Evolutionary conservation across 1,139 yeast species (phyloP), one percentile per base, ranked within the genome.

Genomic region (Candida tropicalis): DNA sequence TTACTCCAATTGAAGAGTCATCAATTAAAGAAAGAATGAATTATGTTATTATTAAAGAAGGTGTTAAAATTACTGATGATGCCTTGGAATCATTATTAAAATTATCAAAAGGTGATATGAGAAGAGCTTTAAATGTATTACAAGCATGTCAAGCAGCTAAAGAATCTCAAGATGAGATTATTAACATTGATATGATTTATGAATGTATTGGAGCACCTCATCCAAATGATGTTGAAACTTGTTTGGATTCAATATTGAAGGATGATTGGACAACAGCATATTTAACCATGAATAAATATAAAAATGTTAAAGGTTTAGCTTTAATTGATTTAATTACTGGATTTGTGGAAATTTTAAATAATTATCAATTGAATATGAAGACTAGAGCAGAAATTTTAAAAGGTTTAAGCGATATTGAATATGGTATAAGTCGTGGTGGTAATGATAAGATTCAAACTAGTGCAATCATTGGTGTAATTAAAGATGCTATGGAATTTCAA

Each of bases 181-280:
- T 91, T 31, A 79, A 84, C 26, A 78, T 75, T 36, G 81, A 80
- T 44, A 84, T 87, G 82, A 83, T 95, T 28, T 95, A 88, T 62
- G 96, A 91, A 54, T 91, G 98, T 63, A 84, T 95, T 39, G 99
- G 99, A 2, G 91, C 96, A 0, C 98, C 99, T 2, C 87, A 86
- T 52, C 99, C 99, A 1, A 76, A 74, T 38, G 97, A 91, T 54
- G 77, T 93, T 26, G 87, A 86, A 55, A 70, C 81, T 0, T 83
- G 89, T 9, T 69, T 93, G 49, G 84, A 85, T 51, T 78, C 93
- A 6, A 81, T 93, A 27, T 69, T 95, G 59, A 82, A 82, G 53
- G 96, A 89, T 48, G 96, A 90, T 58, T 91, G 97, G 96, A 77
- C 87, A 16, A 81, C 91, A 3, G 81, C 96, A 0, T 77, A 78